Evolutionary conservation across 2,329 filamentous ascomycete species (phyloP), one percentile per base, ranked within the genome.

Genomic region (Seiridium unicorne): DNA sequence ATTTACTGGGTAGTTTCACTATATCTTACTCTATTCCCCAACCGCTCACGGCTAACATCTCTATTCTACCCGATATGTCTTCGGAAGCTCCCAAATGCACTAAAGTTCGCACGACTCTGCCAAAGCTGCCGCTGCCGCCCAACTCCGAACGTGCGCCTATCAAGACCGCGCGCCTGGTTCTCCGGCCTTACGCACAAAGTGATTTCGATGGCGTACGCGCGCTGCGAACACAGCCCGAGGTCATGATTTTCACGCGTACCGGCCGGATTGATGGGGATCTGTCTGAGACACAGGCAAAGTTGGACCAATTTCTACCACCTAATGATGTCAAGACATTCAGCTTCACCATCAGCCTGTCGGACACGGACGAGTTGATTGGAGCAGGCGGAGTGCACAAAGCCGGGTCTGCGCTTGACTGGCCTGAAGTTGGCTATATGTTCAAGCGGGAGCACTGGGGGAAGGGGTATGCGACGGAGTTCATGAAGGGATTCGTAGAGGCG

Each of bases 371-470:
- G 63, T 69, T 87, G 36, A 73, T 87, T 58, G 81, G 85, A 44
- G 66, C 78, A 13, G 79, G 83, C 40, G 80, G 84, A 35, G 75
- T 74, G 60, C 75, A 79, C 63, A 65, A 63, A 60, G 54, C 66
- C 44, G 54, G 63, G 36, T 32, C 9, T 8, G 72, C 74, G 61
- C 68, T 78, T 18, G 83, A 82, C 53, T 86, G 83, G 84, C 84
- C 85, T 1, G 83, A 82, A 66, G 58, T 87, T 34, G 85, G 85
- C 31, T 89, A 88, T 69, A 79, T 86, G 74, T 70, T 88, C 56
- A 72, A 77, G 53, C 77, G 73, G 59, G 79, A 82, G 64, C 66
- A 72, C 58, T 88, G 85, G 85, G 81, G 83, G 5, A 77, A 75
- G 44, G 85, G 85, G 4, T 80, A 84, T 64, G 84, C 79, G 40